Evolutionary conservation across 371 early-diverging fungal genomes (phyloP), one percentile per base, ranked within the genome.

Genomic region (Mucor circinelloides): DNA sequence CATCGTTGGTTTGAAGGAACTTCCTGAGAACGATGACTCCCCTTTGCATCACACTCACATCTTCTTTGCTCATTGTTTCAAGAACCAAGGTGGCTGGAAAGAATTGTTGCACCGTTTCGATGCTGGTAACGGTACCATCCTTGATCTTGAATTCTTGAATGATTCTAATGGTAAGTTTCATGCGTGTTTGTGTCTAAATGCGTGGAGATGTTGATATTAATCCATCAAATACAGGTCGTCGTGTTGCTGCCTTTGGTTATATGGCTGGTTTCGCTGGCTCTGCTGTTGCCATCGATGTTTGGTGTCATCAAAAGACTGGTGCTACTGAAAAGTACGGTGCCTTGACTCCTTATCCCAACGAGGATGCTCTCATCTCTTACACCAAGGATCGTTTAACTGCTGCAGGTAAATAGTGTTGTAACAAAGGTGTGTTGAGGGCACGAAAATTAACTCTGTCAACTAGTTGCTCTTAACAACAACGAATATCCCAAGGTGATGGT

Each of bases 1-100:
- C 72, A 93, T 98, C 75, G 88, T 96, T 34, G 99, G 96, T 31
- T 88, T 98, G 65, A 98, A 98, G 87, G 99, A 98, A 77, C 88
- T 98, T 31, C 96, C 97, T n/a, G 97, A 97, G 75, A 90, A 91
- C 71, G 96, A 96, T 80, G 80, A 85, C 60, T 86, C 92, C 38
- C 94, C 97, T 54, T 88, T 97, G n/a, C 81, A 87, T n/a, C 97
- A 97, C 79, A 89, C 88, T 27, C 99, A 98, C 80, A 95, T 98
- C 76, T 94, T 96, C 86, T 98, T 98, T 79, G 98, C 97, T 44
- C 97, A 98, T 78, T 97, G 97, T 85, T 98, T 87, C 89, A 98
- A 98, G 89, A 81, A 87, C 66, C 97, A 98, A 81, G 93, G 81
- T 63, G 97, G 97, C 25, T 98, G 97, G 97, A 88, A 89, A 73